A percentile compares a stretch with the other conserved stretches of the same genome.
Conservation (phyloP, 2,329 filamentous ascomycete genomes). For the Stachybotrys echinatus region DNA sequence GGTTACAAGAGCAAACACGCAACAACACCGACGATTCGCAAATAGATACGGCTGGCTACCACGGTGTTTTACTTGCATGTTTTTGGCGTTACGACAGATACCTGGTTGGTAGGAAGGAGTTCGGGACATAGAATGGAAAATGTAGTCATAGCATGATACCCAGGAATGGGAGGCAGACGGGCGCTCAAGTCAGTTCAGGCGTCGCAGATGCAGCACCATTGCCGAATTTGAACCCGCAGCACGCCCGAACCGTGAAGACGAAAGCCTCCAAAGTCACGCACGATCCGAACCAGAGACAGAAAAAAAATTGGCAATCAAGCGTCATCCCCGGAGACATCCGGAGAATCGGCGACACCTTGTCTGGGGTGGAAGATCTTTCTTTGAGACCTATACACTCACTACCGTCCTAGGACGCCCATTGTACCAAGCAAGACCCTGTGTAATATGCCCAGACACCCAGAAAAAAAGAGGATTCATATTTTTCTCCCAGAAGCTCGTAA, state of each 20-base stretch:
- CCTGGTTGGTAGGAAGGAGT: too few relatives aligned
- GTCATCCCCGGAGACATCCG: constrained; percentile 56
- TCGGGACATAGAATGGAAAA: too few relatives aligned
- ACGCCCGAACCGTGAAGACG: too few relatives aligned
- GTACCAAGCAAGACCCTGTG: constrained; percentile 29
- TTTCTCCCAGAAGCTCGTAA: constrained; percentile 16
- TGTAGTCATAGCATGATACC: too few relatives aligned
- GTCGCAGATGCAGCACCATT: too few relatives aligned
- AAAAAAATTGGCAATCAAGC: constrained; percentile 82
- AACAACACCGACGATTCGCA: background rate
- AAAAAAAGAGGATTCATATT: background rate
- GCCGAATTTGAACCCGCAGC: too few relatives aligned
- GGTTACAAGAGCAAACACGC: constrained; percentile 38
- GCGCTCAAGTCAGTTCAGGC: too few relatives aligned
- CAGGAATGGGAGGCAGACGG: too few relatives aligned
- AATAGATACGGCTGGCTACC: constrained; percentile 5
- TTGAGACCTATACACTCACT: constrained; percentile 56
- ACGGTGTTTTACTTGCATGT: too few relatives aligned
- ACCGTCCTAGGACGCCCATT: constrained; percentile 51
- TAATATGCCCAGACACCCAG: constrained; percentile 13
- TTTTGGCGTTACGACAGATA: too few relatives aligned
- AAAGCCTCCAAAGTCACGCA: too few relatives aligned
- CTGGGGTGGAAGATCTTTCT: constrained; percentile 54
- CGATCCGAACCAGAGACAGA: too few relatives aligned
- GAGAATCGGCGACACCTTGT: constrained; percentile 89